phyloP scores from a whole-genome alignment of 208 protist genomes.

The Lotmaria passim region DNA sequence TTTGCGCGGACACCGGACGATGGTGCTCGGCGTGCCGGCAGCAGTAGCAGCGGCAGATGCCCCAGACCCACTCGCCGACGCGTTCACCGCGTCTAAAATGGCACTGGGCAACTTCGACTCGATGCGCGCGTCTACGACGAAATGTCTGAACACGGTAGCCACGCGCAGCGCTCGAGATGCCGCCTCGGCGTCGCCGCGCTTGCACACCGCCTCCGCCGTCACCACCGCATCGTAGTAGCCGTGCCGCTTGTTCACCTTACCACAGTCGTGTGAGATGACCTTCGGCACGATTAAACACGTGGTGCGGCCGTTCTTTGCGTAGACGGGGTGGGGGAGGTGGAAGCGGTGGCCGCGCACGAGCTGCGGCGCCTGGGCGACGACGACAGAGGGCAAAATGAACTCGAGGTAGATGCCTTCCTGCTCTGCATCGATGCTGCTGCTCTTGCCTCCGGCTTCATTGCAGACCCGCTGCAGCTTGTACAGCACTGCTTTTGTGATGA shows the following conservation, averaged over 20 bases:
- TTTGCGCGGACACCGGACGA: constrained; percentile 30
- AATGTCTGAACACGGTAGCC: constrained; percentile 77
- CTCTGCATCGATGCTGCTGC: constrained; percentile 26
- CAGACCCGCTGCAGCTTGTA: constrained; percentile 79
- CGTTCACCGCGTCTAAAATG: constrained; percentile 46
- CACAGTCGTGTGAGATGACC: constrained; percentile 68
- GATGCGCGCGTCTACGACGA: constrained; percentile 82
- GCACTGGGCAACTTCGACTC: constrained; percentile 58
- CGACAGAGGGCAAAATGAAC: constrained; percentile 71
- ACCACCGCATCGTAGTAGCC: constrained; percentile 88
- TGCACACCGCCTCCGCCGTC: constrained; percentile 85
- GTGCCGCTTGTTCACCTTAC: constrained; percentile 88
- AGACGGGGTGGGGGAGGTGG: constrained; percentile 66
- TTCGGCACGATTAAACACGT: constrained; percentile 86
- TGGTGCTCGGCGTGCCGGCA: constrained; percentile 1
- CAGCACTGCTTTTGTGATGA: constrained; percentile 86
- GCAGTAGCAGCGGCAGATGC: neutral
- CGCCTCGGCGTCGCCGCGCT: constrained; percentile 63
- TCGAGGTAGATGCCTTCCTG: constrained; percentile 74
- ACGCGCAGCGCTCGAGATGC: constrained; percentile 63
- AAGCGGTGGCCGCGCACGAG: constrained; percentile 48
- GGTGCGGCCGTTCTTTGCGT: constrained; percentile 62
- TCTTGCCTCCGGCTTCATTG: constrained; percentile 18
- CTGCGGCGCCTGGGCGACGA: constrained; percentile 68
- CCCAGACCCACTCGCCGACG: neutral